Conservation (phyloP, 495 filamentous ascomycete genomes). For the Entonaema liquescens region DNA sequence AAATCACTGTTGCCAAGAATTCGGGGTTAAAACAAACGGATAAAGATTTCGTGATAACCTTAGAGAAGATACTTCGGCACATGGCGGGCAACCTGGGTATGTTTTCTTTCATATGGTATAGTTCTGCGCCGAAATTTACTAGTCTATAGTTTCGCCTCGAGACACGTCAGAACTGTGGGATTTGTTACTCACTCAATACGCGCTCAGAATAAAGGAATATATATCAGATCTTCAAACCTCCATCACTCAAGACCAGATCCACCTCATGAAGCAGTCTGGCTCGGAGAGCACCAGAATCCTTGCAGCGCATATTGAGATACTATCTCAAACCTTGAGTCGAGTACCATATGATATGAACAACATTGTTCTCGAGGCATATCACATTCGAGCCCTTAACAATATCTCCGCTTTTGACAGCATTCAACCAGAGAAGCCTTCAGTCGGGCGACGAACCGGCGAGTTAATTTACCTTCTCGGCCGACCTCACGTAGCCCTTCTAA, state of each 20-base stretch:
- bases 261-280: neutral
- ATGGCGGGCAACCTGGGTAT: neutral
- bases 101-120: neutral
- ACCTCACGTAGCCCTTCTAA: neutral
- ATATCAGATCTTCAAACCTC: neutral
- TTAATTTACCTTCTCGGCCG: neutral
- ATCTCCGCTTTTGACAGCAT: neutral
- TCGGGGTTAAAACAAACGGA: constrained; percentile 2
- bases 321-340: neutral
- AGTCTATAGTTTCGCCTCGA: neutral
- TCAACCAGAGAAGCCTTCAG: neutral
- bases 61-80: neutral
- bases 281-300: neutral
- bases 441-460: neutral
- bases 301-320: neutral
- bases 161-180: neutral
- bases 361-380: neutral
- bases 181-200: neutral
- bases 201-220: neutral
- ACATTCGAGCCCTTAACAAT: neutral
- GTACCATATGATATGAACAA: too few relatives aligned
- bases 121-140: neutral
- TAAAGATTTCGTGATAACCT: neutral
- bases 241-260: neutral
- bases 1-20: neutral